These are phyloP conservation scores for Sporobolomyces pararoseus DNA, from an alignment of 768 basidiomycete species.

Conservation along the genomic window DNA sequence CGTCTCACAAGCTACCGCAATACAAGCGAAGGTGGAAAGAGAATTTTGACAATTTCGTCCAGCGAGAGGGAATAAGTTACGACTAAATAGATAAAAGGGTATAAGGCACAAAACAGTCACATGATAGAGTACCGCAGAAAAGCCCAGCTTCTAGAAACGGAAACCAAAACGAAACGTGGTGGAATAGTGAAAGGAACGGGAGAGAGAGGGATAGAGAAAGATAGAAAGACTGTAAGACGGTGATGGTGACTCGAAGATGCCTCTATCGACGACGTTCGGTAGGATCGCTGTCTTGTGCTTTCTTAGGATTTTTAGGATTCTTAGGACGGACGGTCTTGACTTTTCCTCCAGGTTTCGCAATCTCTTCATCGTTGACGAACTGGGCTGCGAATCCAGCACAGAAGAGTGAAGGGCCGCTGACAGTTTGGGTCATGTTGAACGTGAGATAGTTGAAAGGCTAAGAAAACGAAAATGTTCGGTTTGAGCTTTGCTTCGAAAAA, in stretches of 20 bases:
- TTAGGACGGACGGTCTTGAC: no score
- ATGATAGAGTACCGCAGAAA: background rate
- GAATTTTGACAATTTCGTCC: background rate
- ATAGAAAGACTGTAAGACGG: no score
- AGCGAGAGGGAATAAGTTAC: constrained; percentile 3
- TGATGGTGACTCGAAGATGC: no score
- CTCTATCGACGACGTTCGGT: background rate
- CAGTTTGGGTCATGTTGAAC: constrained; percentile 14
- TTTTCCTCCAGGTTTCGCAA: background rate
- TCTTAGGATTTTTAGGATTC: constrained; percentile 10
- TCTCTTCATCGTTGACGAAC: constrained; percentile 1
- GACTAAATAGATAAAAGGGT: background rate
- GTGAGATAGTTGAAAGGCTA: constrained; percentile 25
- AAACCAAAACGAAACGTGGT: no score
- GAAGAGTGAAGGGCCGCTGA: constrained; percentile 24
- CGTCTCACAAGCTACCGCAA: background rate
- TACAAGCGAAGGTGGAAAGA: background rate
- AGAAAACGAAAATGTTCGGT: background rate
- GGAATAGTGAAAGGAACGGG: background rate
- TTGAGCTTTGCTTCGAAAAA: background rate
- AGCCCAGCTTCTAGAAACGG: background rate
- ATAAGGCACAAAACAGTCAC: background rate
- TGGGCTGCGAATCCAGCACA: constrained; percentile 18
- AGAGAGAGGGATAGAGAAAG: background rate
- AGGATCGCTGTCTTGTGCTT: background rate